A percentile compares a stretch with the other conserved stretches of the same genome.
Evolutionary conservation across 495 filamentous ascomycete species (phyloP).

Genomic region (Penicillium coprophilum): DNA sequence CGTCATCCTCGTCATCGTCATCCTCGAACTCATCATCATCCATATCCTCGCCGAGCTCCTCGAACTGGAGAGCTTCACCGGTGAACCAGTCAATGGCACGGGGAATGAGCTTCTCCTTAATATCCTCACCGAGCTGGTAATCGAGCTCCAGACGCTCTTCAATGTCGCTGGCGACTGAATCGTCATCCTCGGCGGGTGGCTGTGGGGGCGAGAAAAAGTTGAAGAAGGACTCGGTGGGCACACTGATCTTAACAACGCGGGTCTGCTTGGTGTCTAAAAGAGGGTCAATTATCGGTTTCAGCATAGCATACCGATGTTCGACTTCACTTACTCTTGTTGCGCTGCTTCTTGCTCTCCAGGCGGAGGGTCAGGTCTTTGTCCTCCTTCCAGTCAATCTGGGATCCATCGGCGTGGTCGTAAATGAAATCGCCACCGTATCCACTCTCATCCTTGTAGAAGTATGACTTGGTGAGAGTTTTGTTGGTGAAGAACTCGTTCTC

Average conservation of each 20-base stretch:
- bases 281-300: constrained; percentile 28
- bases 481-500: constrained; percentile 96
- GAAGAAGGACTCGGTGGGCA: constrained; percentile 98
- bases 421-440: constrained; percentile 99
- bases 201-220: constrained; percentile 98
- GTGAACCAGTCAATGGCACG: constrained; percentile 99
- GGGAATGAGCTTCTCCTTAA: constrained; percentile 99
- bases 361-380: constrained; percentile 91
- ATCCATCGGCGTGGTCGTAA: constrained; percentile 97
- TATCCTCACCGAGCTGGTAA: constrained; percentile 98
- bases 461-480: constrained; percentile 96
- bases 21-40: constrained; percentile 85
- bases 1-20: constrained; percentile 89
- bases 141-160: constrained; percentile 98
- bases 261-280: constrained; percentile 93
- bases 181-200: constrained; percentile 71
- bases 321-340: constrained; percentile 87
- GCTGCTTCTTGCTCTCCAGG: constrained; percentile 97
- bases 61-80: constrained; percentile 94
- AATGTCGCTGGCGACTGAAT: constrained; percentile 83
- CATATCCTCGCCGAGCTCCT: constrained; percentile 86
- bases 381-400: constrained; percentile 96
- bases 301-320: not conserved
- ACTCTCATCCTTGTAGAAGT: constrained; percentile 98
- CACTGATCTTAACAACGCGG: constrained; percentile 96